phyloP scores from a whole-genome alignment of 495 filamentous ascomycete species.

The Podospora fimiseda region DNA sequence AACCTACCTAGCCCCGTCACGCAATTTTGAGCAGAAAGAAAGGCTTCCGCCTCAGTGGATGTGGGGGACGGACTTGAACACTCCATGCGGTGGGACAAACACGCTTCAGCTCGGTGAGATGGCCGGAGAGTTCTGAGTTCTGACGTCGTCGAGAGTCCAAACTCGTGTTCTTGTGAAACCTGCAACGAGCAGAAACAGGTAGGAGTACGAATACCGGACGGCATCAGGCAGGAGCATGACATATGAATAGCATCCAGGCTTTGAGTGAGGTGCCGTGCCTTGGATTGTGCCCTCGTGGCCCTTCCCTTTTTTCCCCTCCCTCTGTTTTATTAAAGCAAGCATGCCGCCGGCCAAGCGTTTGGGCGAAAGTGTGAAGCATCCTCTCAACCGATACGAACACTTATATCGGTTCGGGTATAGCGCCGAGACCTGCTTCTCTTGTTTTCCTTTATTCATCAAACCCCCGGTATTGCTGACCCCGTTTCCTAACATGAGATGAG shows the following conservation, averaged over 20 bases:
- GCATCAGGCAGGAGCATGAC: too few relatives aligned
- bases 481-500: background rate
- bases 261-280: background rate
- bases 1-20: background rate
- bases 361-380: background rate
- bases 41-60: background rate
- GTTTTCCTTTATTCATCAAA: background rate
- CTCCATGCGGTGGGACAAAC: background rate
- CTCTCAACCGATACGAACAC: background rate
- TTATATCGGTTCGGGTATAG: background rate
- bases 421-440: background rate
- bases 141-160: background rate
- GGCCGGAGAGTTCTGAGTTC: background rate
- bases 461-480: background rate
- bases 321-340: background rate
- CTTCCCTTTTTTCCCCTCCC: background rate
- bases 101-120: background rate
- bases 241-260: slow-evolving; percentile 1
- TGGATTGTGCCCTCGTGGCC: background rate
- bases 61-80: background rate
- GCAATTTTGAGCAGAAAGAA: background rate
- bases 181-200: background rate
- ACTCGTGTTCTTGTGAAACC: background rate
- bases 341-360: background rate
- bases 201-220: background rate